Evolutionary conservation across 2,329 filamentous ascomycete species (phyloP).

Genomic region (Grosmannia penicillata): DNA sequence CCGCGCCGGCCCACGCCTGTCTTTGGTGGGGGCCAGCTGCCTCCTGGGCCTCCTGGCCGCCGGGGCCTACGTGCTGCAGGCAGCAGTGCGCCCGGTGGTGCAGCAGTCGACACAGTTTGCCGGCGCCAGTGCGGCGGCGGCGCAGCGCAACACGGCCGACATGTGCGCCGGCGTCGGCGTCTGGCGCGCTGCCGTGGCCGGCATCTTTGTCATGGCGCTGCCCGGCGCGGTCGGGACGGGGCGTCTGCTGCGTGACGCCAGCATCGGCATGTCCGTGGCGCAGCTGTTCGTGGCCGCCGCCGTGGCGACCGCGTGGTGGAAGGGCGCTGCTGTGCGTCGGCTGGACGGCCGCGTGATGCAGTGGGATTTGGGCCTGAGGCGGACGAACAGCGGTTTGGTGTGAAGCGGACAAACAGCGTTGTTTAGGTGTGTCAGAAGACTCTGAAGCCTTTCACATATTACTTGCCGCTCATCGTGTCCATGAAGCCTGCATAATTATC

Average conservation of each 20-base stretch:
- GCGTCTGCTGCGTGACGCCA: conserved; percentile 21
- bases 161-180: conserved; percentile 29
- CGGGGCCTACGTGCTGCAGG: conserved; percentile 25
- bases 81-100: conserved; percentile 25
- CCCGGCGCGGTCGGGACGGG: conserved; percentile 21
- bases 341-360: conserved; percentile 32
- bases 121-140: conserved; percentile 27
- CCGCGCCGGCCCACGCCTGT: conserved; percentile 16
- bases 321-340: conserved; percentile 25
- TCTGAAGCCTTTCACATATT: too few species aligned
- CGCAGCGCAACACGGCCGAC: conserved; percentile 30
- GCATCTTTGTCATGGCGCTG: conserved; percentile 27
- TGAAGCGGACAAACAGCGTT: conserved; percentile 22
- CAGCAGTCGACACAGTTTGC: conserved; percentile 34
- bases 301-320: conserved; percentile 24
- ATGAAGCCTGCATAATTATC: too few species aligned
- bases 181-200: conserved; percentile 25
- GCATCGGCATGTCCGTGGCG: conserved; percentile 25
- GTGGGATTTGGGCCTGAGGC: conserved; percentile 21
- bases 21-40: conserved; percentile 27
- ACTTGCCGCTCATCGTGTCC: too few species aligned
- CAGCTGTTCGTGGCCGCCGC: conserved; percentile 24
- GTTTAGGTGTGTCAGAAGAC: too few species aligned
- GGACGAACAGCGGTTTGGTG: conserved; percentile 31
- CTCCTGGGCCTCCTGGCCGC: conserved; percentile 31